phyloP scores from a whole-genome alignment of 2,329 filamentous ascomycete species.

The Epicoccum sorghinum region DNA sequence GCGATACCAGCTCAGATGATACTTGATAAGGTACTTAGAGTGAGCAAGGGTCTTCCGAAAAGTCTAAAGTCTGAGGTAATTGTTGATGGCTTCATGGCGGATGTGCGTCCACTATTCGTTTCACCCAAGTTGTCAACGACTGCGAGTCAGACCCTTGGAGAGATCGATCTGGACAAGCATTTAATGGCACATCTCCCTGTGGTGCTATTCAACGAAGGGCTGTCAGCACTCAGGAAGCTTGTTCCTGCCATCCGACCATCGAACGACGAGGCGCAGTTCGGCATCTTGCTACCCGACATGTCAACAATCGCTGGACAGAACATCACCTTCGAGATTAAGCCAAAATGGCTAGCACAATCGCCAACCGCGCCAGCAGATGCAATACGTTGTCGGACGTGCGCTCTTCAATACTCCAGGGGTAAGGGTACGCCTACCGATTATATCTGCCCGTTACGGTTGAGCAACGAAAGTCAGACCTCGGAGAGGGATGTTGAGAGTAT shows the following conservation, averaged over 20 bases:
- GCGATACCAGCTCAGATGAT: slow-evolving; percentile 18
- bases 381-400: slow-evolving; percentile 55
- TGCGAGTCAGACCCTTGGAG: slow-evolving; percentile 5
- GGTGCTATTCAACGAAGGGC: slow-evolving; percentile 4
- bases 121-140: slow-evolving; percentile 6
- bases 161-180: slow-evolving; percentile 14
- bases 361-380: slow-evolving; percentile 50
- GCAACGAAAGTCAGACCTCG: slow-evolving; percentile 31
- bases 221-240: slow-evolving; percentile 2
- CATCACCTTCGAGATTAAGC: slow-evolving; percentile 52
- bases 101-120: slow-evolving; percentile 38
- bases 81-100: slow-evolving; percentile 32
- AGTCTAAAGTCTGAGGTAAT: slow-evolving; percentile 33
- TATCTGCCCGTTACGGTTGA: slow-evolving; percentile 51
- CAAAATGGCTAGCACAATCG: slow-evolving; percentile 57
- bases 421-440: slow-evolving; percentile 18
- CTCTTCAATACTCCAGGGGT: slow-evolving; percentile 46
- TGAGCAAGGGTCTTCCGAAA: slow-evolving; percentile 39
- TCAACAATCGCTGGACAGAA: slow-evolving; percentile 26
- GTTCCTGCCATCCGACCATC: slow-evolving; percentile 16
- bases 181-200: slow-evolving; percentile 12
- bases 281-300: slow-evolving; percentile 43
- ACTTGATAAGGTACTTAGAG: slow-evolving; percentile 33
- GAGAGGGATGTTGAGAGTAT: slow-evolving; percentile 24
- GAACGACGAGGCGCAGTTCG: slow-evolving; percentile 18